These are phyloP conservation scores for Rhazya stricta DNA, from an alignment of 257 asterid species.

Conservation along the genomic window DNA sequence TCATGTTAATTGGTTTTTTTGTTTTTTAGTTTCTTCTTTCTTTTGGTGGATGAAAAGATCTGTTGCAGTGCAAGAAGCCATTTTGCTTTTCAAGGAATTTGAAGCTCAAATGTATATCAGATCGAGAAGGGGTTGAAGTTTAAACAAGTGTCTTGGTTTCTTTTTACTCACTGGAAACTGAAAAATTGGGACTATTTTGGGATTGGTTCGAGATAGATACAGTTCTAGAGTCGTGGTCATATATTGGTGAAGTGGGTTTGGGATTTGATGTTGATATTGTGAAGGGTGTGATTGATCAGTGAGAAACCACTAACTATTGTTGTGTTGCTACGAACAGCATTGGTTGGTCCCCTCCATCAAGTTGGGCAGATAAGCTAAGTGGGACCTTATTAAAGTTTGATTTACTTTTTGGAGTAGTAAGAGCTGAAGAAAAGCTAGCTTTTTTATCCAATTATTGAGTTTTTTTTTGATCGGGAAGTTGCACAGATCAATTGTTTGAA, in stretches of 20 bases:
- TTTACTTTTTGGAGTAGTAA: slow-evolving; percentile 44
- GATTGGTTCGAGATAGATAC: neutral
- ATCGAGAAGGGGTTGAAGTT: slow-evolving; percentile 6
- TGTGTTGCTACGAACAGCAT: slow-evolving; percentile 22
- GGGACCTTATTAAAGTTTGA: slow-evolving; percentile 61
- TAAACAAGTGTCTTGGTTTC: neutral
- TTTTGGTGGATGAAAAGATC: slow-evolving; percentile 7
- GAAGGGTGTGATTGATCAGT: slow-evolving; percentile 45
- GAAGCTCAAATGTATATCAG: slow-evolving; percentile 13
- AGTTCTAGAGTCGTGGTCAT: slow-evolving; percentile 28
- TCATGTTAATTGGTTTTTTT: neutral
- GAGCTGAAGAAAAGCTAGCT: slow-evolving; percentile 34
- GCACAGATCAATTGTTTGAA: slow-evolving; percentile 43
- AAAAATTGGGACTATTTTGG: slow-evolving; percentile 13
- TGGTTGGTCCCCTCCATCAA: slow-evolving; percentile 72
- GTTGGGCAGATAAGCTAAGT: slow-evolving; percentile 62
- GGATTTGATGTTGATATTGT: slow-evolving; percentile 31
- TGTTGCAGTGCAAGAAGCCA: neutral
- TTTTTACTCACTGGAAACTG: neutral
- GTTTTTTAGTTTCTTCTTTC: neutral
- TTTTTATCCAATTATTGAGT: slow-evolving; percentile 63
- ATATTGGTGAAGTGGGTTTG: slow-evolving; percentile 30
- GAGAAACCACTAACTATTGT: slow-evolving; percentile 42
- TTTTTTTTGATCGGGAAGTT: slow-evolving; percentile 23
- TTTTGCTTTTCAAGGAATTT: slow-evolving; percentile 1